Percentiles rank a stretch among this genome's conserved stretches.
phyloP scores from a whole-genome alignment of 2,329 filamentous ascomycete species.

The Elsinoe perseae region DNA sequence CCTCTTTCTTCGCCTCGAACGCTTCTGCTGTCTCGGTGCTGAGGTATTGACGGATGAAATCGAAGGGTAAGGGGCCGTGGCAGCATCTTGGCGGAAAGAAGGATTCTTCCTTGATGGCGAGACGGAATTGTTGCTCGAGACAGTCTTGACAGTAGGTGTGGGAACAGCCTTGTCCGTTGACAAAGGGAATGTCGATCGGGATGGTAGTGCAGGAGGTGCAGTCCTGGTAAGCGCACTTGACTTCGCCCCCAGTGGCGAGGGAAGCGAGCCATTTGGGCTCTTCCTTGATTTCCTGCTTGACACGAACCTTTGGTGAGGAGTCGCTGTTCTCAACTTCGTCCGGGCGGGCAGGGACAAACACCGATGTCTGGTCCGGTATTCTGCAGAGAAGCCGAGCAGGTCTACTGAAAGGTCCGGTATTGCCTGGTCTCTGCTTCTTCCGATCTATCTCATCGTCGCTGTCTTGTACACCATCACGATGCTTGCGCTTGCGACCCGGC shows the following conservation, averaged over 20 bases:
- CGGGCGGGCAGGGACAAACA: too few relatives aligned
- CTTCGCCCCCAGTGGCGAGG: too few relatives aligned
- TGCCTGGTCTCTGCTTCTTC: too few relatives aligned
- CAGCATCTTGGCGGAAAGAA: constrained; percentile 51
- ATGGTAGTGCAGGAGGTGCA: constrained; percentile 17
- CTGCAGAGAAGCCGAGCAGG: too few relatives aligned
- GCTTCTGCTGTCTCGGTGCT: constrained; percentile 24
- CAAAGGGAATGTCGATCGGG: constrained; percentile 21
- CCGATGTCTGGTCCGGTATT: too few relatives aligned
- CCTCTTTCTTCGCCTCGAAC: constrained; percentile 40
- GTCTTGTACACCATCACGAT: too few relatives aligned
- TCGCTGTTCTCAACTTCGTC: too few relatives aligned
- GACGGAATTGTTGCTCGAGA: constrained; percentile 37
- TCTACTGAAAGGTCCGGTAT: too few relatives aligned
- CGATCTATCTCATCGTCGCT: too few relatives aligned
- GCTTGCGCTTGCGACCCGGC: too few relatives aligned
- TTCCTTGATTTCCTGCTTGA: neutral
- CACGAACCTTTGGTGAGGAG: neutral
- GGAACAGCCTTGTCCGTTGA: constrained; percentile 19
- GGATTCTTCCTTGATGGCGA: constrained; percentile 39
- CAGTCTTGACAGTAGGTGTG: constrained; percentile 43
- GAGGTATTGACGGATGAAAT: constrained; percentile 30
- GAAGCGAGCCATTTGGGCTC: neutral
- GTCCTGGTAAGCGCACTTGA: neutral
- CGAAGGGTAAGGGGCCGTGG: constrained; percentile 33